Conservation (phyloP, 306 rosid genomes). For the Cicer bijugum region DNA sequence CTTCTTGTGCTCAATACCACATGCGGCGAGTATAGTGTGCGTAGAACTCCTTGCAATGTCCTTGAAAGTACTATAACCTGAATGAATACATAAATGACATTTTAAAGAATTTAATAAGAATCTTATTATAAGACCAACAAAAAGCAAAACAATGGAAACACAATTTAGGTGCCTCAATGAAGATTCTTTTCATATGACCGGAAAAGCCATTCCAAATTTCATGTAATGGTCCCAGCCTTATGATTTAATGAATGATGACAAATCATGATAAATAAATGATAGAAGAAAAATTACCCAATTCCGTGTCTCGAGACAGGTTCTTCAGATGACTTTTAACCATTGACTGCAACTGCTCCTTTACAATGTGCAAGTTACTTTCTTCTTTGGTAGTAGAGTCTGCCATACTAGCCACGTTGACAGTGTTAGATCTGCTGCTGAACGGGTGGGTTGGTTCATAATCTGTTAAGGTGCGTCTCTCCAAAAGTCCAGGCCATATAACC, state of each 20-base stretch:
- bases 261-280: constrained; percentile 10
- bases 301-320: constrained; percentile 57
- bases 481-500: constrained; percentile 58
- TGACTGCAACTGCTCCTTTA: constrained; percentile 68
- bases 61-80: constrained; percentile 60
- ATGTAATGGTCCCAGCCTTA: background rate
- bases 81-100: constrained; percentile 45
- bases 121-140: constrained; percentile 5
- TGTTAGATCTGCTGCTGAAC: constrained; percentile 52
- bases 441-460: constrained; percentile 58
- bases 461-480: constrained; percentile 50
- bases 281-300: constrained; percentile 58
- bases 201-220: background rate
- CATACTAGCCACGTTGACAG: constrained; percentile 45
- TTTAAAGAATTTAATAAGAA: constrained; percentile 28
- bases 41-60: constrained; percentile 64
- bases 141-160: constrained; percentile 24
- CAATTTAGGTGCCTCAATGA: background rate
- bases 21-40: constrained; percentile 73
- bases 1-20: constrained; percentile 69
- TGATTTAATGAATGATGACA: constrained; percentile 13
- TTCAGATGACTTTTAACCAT: constrained; percentile 69
- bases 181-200: background rate
- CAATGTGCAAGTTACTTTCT: constrained; percentile 54
- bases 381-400: constrained; percentile 48